A percentile compares a stretch with the other conserved stretches of the same genome.
phyloP scores from a whole-genome alignment of 176 grass and related monocot species.

The Cenchrus americanus region DNA sequence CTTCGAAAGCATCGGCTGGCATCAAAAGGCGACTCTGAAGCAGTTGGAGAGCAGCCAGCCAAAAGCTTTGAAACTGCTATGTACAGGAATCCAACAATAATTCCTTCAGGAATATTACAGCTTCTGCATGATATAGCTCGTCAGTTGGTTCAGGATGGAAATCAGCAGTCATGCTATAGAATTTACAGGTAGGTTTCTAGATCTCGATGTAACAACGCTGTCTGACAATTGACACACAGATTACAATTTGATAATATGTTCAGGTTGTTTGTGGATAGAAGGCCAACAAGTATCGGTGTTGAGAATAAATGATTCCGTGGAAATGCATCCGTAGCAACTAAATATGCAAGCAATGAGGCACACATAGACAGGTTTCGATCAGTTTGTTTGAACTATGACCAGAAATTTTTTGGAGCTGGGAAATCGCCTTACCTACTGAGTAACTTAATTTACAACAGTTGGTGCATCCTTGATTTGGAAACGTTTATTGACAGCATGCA shows the following conservation, averaged over 20 bases:
- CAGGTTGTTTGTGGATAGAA: constrained; percentile 46
- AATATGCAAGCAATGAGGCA: constrained; percentile 30
- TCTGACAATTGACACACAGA: constrained; percentile 26
- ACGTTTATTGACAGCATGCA: constrained; percentile 2
- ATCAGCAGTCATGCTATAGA: constrained; percentile 44
- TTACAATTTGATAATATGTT: constrained; percentile 34
- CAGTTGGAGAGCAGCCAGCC: constrained; percentile 39
- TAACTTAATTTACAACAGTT: constrained; percentile 30
- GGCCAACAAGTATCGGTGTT: constrained; percentile 30
- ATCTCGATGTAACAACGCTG: background rate
- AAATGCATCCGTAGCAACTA: constrained; percentile 34
- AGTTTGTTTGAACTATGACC: constrained; percentile 24
- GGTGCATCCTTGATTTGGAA: constrained; percentile 31
- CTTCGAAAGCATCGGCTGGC: constrained; percentile 51
- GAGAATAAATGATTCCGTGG: constrained; percentile 25
- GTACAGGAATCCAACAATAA: constrained; percentile 56
- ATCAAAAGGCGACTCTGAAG: constrained; percentile 36
- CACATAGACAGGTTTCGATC: constrained; percentile 33
- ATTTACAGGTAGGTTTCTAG: constrained; percentile 63
- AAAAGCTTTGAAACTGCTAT: constrained; percentile 59
- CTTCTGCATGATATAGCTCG: constrained; percentile 70
- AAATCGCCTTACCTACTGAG: constrained; percentile 21
- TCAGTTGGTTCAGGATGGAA: constrained; percentile 72
- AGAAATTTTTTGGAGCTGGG: constrained; percentile 14
- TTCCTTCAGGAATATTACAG: constrained; percentile 62